Percentiles rank a stretch among this genome's conserved stretches.
Conservation (phyloP, 2,329 filamentous ascomycete genomes). For the Pseudogymnoascus sp. region DNA sequence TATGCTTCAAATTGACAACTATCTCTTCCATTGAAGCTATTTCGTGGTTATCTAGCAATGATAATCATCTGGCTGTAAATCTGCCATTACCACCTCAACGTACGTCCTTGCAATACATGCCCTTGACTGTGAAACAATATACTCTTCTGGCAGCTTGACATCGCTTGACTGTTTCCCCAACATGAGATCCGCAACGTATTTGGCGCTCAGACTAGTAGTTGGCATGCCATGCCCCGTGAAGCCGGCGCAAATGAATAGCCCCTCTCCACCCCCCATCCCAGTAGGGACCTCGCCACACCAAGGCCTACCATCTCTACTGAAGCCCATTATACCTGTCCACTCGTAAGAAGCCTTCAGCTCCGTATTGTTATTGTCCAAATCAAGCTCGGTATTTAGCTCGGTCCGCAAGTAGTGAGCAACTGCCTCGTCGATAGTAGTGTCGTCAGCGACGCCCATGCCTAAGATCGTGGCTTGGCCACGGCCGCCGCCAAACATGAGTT, state of each 20-base stretch:
- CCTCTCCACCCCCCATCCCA: conserved; percentile 37
- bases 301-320: conserved; percentile 56
- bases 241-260: conserved; percentile 56
- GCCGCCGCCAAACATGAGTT: conserved; percentile 66
- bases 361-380: conserved; percentile 28
- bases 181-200: conserved; percentile 55
- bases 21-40: neutral
- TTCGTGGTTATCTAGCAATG: neutral
- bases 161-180: conserved; percentile 32
- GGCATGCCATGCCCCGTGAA: conserved; percentile 75
- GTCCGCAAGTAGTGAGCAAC: conserved; percentile 24
- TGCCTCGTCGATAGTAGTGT: conserved; percentile 46
- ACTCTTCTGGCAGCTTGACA: conserved; percentile 39
- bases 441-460: conserved; percentile 51
- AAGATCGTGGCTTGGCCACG: conserved; percentile 46
- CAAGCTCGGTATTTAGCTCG: conserved; percentile 20
- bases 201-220: conserved; percentile 58
- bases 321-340: conserved; percentile 80
- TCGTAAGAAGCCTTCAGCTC: conserved; percentile 40
- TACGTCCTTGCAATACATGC: conserved; percentile 18
- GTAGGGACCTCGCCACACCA: conserved; percentile 64
- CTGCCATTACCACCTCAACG: conserved; percentile 21
- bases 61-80: conserved; percentile 16
- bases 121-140: conserved; percentile 19
- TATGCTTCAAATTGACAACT: neutral